Percentiles rank a stretch among this genome's conserved stretches.
phyloP scores from a whole-genome alignment of 371 early-diverging fungal species.

The Saksenaea vasiformis region DNA sequence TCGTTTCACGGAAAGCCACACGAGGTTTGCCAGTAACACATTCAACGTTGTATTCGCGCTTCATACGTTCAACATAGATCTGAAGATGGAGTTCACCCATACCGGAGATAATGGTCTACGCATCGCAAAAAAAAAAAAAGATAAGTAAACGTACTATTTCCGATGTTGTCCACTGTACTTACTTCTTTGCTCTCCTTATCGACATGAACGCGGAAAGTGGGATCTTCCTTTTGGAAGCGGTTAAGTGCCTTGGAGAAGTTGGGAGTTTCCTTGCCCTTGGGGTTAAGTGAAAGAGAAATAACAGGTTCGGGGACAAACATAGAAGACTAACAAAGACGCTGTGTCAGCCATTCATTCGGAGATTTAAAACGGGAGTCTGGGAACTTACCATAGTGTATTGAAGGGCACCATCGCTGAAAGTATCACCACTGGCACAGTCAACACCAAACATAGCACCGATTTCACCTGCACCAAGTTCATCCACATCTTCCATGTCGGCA shows the following conservation, averaged over 20 bases:
- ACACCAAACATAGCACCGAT: slow-evolving; percentile 98
- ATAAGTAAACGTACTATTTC: neutral
- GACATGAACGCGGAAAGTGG: slow-evolving; percentile 95
- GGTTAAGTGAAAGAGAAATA: slow-evolving; percentile 89
- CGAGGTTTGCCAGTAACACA: slow-evolving; percentile 95
- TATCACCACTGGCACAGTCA: slow-evolving; percentile 97
- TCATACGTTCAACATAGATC: slow-evolving; percentile 97
- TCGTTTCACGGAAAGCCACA: slow-evolving; percentile 97
- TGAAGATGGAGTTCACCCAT: slow-evolving; percentile 95
- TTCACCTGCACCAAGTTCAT: slow-evolving; percentile 93
- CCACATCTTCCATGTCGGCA: slow-evolving; percentile 97
- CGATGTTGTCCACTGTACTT: neutral
- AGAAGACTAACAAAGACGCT: slow-evolving; percentile 60
- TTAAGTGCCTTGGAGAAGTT: slow-evolving; percentile 95
- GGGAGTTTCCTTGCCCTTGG: slow-evolving; percentile 88
- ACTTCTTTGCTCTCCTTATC: slow-evolving; percentile 90
- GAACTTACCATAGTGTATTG: slow-evolving; percentile 77
- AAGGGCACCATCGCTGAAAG: slow-evolving; percentile 90
- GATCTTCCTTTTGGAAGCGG: slow-evolving; percentile 97
- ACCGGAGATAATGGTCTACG: slow-evolving; percentile 83
- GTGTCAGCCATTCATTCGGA: neutral
- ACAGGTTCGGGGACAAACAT: slow-evolving; percentile 98
- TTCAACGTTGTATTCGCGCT: slow-evolving; percentile 94
- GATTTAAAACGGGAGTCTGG: too few species aligned
- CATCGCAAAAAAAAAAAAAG: neutral